phyloP scores from a whole-genome alignment of 768 basidiomycete genomes.

The Phylloporus scabripes region DNA sequence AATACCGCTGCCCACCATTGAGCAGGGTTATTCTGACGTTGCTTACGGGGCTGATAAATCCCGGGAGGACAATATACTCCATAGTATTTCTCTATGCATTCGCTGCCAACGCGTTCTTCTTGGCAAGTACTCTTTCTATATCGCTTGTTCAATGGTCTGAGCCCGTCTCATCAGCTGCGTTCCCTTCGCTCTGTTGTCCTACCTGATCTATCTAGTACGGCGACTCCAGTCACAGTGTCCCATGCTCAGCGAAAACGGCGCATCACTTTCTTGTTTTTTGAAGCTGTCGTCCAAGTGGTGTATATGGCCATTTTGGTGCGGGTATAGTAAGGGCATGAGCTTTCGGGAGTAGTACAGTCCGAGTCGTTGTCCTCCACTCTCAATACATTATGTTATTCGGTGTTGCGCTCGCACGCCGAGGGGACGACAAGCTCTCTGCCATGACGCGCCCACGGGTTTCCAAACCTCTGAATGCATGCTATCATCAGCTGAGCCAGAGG shows the following conservation, averaged over 20 bases:
- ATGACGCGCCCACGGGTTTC: too few relatives aligned
- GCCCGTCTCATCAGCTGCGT: conserved; percentile 61
- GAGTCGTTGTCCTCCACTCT: not conserved
- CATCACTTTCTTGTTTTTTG: conserved; percentile 84
- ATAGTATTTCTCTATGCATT: conserved; percentile 81
- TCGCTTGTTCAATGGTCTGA: not conserved
- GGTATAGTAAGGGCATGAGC: conserved; percentile 29
- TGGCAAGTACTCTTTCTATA: conserved; percentile 47
- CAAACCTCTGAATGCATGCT: too few relatives aligned
- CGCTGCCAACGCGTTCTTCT: conserved; percentile 88
- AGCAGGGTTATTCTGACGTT: conserved; percentile 80
- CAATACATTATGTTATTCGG: conserved; percentile 1
- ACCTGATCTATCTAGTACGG: conserved; percentile 57
- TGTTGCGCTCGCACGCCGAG: not conserved
- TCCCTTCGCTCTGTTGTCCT: conserved; percentile 89
- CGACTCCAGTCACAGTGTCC: conserved; percentile 53
- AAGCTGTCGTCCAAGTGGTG: conserved; percentile 74
- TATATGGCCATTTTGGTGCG: conserved; percentile 85
- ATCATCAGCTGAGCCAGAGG: too few relatives aligned
- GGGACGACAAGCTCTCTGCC: not conserved
- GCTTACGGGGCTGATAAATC: conserved; percentile 60
- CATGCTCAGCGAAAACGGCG: conserved; percentile 77
- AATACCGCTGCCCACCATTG: not conserved
- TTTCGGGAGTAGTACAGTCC: not conserved
- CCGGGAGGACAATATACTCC: conserved; percentile 59